Base-by-base conservation (phyloP, 495 filamentous ascomycete species). In the Acidomyces sp. region DNA sequence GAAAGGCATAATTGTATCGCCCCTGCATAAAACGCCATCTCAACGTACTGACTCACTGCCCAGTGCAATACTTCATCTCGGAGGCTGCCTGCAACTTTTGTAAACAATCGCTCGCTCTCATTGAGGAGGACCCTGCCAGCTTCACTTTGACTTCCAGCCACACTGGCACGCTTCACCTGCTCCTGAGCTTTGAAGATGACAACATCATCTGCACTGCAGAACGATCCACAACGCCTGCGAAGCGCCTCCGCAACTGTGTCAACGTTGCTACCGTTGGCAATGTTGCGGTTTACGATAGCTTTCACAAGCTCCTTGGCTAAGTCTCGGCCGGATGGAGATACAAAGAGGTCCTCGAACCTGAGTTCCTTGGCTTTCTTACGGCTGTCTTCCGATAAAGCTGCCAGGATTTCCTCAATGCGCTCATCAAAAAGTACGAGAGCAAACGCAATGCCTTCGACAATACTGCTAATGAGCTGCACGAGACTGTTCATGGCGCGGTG, bases 161-260 rank as follows among this genome's bases (percentile, higher is more conserved):
- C 88, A 0, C 74, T 74, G 1, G 86, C 90, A 44, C 78, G 75
- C 61, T 93, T 90, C 34, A 96, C 66, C 43, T 84, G 74, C 57
- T 99, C 90, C 58, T 96, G 87, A 5, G 92, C 92, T 60, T 93
- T 95, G 74, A 96, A 99, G 35, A 93, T 85, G 25, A 96, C 75
- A 0, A 94, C 87, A 63, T 99, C 90, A 35, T 95, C 87, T 1
- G 87, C 77, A 45, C 84, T 93, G 67, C 90, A 99, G 67, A 99
- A 96, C 55, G 76, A 90, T 32, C 90, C 92, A 49, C 90, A 99
- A 44, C 85, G 73, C 49, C 92, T 70, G 17, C 90, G 70, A 15
- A 99, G 63, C 12, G 86, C 85, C 61, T 96, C 90, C 0, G 90
- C 86, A 28, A 99, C 83, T 0, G 86, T 95, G 58, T 99, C 90